Evolutionary conservation across 2,329 filamentous ascomycete genomes (phyloP).

Genomic region (Botrytis tulipae): DNA sequence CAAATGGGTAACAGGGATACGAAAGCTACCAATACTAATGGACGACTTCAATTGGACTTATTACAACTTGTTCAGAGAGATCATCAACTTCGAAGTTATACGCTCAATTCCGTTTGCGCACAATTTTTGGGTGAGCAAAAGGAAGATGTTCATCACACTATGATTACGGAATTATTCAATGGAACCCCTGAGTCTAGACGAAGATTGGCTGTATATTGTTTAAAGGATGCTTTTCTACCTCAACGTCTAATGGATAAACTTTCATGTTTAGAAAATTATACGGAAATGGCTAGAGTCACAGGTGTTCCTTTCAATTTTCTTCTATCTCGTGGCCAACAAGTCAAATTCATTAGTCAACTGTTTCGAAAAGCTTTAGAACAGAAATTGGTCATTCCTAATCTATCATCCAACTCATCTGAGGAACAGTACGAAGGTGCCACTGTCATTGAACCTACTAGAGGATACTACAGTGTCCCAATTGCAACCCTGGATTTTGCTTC

Average conservation of each 20-base stretch:
- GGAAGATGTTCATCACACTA: constrained; percentile 97
- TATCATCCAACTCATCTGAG: constrained; percentile 66
- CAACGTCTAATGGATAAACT: constrained; percentile 95
- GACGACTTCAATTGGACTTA: constrained; percentile 86
- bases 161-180: constrained; percentile 98
- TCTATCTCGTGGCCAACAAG: constrained; percentile 87
- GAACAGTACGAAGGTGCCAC: constrained; percentile 98
- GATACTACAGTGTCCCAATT: constrained; percentile 92
- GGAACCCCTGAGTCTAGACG: constrained; percentile 90
- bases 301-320: constrained; percentile 97
- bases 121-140: constrained; percentile 97
- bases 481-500: constrained; percentile 98
- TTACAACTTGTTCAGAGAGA: constrained; percentile 95
- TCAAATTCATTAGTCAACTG: constrained; percentile 96
- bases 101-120: constrained; percentile 90
- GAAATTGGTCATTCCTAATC: constrained; percentile 88
- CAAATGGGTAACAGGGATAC: constrained; percentile 97
- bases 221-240: constrained; percentile 96
- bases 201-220: constrained; percentile 88
- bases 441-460: constrained; percentile 91
- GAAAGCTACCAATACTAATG: constrained; percentile 92
- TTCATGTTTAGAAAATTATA: constrained; percentile 98
- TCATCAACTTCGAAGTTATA: constrained; percentile 93
- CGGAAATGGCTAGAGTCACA: constrained; percentile 99
- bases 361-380: constrained; percentile 94